phyloP scores from a whole-genome alignment of 2,329 filamentous ascomycete species.

The Capronia americana region DNA sequence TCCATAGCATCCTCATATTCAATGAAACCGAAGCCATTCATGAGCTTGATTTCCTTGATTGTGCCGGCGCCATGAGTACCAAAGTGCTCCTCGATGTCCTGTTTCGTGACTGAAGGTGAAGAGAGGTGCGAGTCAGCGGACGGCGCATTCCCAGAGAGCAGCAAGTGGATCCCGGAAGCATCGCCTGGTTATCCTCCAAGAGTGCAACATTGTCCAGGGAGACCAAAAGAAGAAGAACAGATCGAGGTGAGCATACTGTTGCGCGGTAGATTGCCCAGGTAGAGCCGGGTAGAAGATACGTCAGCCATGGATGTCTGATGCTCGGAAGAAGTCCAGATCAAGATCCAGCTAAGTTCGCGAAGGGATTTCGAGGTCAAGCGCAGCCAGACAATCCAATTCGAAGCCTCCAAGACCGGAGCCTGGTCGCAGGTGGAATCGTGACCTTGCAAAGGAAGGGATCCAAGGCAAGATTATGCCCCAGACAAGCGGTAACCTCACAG shows the following conservation, averaged over 20 bases:
- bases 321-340: constrained; percentile 14
- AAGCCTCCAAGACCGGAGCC: constrained; percentile 1
- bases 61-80: constrained; percentile 93
- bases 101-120: constrained; percentile 77
- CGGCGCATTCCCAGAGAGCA: constrained; percentile 22
- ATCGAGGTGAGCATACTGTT: constrained; percentile 71
- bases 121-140: constrained; percentile 35
- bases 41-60: constrained; percentile 98
- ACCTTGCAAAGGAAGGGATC: background rate
- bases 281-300: constrained; percentile 93
- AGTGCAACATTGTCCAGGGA: constrained; percentile 33
- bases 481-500: background rate
- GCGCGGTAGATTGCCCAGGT: constrained; percentile 96
- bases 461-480: background rate
- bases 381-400: constrained; percentile 8
- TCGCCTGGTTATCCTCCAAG: constrained; percentile 32
- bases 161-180: constrained; percentile 29
- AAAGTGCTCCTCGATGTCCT: constrained; percentile 95
- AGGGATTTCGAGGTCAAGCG: constrained; percentile 8
- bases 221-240: constrained; percentile 32
- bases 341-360: constrained; percentile 14
- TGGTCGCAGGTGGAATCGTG: background rate
- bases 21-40: constrained; percentile 99
- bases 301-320: constrained; percentile 68
- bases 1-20: constrained; percentile 99